These are phyloP conservation scores for Colletotrichum sp. DNA, from an alignment of 2,329 filamentous ascomycete genomes.

Conservation along the genomic window DNA sequence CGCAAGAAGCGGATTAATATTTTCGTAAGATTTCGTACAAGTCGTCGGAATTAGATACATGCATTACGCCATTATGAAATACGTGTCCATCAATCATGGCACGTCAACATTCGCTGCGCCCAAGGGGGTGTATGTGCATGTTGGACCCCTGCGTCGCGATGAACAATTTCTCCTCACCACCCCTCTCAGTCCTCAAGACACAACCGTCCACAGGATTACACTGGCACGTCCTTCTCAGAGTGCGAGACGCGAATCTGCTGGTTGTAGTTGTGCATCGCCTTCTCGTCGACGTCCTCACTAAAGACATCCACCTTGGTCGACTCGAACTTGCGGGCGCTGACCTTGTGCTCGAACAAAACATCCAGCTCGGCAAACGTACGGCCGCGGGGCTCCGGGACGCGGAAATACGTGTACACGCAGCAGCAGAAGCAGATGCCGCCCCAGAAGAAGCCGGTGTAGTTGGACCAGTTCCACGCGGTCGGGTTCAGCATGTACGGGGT, in stretches of 20 bases:
- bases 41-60: constrained; percentile 15
- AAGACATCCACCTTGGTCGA: constrained; percentile 62
- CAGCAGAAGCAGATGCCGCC: constrained; percentile 80
- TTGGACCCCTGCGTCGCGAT: neutral
- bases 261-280: constrained; percentile 54
- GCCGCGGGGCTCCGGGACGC: constrained; percentile 79
- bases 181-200: neutral
- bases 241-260: constrained; percentile 38
- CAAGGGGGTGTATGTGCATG: neutral
- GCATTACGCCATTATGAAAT: constrained; percentile 11
- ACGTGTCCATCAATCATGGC: neutral
- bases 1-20: neutral
- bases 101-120: neutral
- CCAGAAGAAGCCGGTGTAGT: constrained; percentile 90
- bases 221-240: constrained; percentile 25
- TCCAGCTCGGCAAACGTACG: constrained; percentile 88
- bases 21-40: constrained; percentile 7
- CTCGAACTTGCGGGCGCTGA: constrained; percentile 77
- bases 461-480: constrained; percentile 84
- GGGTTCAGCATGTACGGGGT: constrained; percentile 96
- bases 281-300: constrained; percentile 48
- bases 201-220: neutral
- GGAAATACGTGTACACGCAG: constrained; percentile 82
- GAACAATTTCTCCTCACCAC: neutral
- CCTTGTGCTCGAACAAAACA: constrained; percentile 76